These are phyloP conservation scores for Talaromyces amestolkiae DNA, from an alignment of 2,329 filamentous ascomycete species.

Conservation along the genomic window DNA sequence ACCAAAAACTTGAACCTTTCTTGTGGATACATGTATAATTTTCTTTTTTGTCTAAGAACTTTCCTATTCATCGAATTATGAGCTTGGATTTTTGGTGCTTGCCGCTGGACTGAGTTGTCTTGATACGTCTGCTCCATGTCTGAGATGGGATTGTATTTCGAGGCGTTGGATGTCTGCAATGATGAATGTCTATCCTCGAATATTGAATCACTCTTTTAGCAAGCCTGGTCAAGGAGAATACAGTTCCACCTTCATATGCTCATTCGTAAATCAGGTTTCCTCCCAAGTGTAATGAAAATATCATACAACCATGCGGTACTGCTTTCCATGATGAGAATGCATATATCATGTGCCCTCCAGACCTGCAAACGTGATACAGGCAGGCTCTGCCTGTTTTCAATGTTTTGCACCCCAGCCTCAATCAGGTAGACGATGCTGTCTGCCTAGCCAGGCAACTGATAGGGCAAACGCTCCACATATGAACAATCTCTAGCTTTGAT, in stretches of 20 bases:
- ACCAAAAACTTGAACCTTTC: neutral
- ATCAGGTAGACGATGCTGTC: no score
- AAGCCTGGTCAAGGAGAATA: neutral
- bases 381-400: no score
- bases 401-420: no score
- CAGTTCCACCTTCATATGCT: neutral
- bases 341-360: no score
- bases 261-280: neutral
- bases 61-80: neutral
- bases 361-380: no score
- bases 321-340: no score
- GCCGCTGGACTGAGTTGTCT: neutral
- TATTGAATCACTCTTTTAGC: neutral
- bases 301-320: no score
- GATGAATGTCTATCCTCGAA: neutral
- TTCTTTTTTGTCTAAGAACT: neutral
- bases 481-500: no score
- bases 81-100: neutral
- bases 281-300: neutral
- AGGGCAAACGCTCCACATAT: no score
- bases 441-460: no score
- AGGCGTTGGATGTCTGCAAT: neutral
- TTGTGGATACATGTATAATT: conserved; percentile 16
- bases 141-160: neutral
- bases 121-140: neutral